Evolutionary conservation across 23 red algal genomes (phyloP).

Genomic region (Gracilariopsis chorda): DNA sequence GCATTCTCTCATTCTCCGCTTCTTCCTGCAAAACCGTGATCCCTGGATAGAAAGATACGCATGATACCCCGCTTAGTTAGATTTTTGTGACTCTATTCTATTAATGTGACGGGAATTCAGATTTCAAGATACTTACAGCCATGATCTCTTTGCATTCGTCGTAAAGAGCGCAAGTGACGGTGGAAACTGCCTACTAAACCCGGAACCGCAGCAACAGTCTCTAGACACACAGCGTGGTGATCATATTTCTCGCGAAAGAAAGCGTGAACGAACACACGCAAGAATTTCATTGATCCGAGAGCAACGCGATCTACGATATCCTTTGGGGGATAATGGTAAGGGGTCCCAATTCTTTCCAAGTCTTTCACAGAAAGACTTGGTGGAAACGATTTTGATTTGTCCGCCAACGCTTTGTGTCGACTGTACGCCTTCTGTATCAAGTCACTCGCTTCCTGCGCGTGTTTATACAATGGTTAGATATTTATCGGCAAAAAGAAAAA

Average conservation of each 20-base stretch:
- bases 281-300: constrained; percentile 66
- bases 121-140: constrained; percentile 47
- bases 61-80: no score
- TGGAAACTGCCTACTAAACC: constrained; percentile 87
- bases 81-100: background rate
- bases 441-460: constrained; percentile 51
- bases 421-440: constrained; percentile 67
- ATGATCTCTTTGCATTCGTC: constrained; percentile 80
- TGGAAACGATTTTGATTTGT: constrained; percentile 53
- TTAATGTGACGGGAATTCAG: background rate
- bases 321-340: constrained; percentile 62
- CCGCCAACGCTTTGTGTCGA: constrained; percentile 67
- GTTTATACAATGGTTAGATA: no score
- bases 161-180: constrained; percentile 79
- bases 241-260: constrained; percentile 93
- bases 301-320: constrained; percentile 80
- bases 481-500: no score
- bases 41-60: background rate
- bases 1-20: constrained; percentile 97
- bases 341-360: constrained; percentile 46
- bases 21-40: constrained; percentile 90
- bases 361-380: constrained; percentile 49
- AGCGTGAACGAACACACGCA: constrained; percentile 81
- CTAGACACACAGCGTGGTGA: constrained; percentile 90
- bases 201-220: constrained; percentile 98